Evolutionary conservation across 495 filamentous ascomycete genomes (phyloP).

Genomic region (Aspergillus diversus): DNA sequence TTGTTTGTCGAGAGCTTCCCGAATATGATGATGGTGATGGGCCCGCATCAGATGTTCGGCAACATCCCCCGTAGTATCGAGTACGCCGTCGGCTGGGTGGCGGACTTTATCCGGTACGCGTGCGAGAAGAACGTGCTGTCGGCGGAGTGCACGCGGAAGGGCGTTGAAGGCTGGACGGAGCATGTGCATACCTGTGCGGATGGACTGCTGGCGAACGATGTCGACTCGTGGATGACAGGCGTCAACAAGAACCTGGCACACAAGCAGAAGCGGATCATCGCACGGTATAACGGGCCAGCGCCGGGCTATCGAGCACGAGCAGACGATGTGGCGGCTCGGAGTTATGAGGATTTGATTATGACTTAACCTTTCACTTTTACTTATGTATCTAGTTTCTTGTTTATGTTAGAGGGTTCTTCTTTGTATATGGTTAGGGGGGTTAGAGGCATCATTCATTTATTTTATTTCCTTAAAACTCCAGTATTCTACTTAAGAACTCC

Average conservation of each 20-base stretch:
- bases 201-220: slow-evolving; percentile 41
- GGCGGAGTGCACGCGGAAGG: slow-evolving; percentile 22
- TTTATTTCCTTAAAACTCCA: neutral
- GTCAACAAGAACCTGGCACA: slow-evolving; percentile 40
- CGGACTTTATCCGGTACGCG: slow-evolving; percentile 22
- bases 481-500: neutral
- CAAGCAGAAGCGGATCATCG: slow-evolving; percentile 41
- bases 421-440: neutral
- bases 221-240: slow-evolving; percentile 46
- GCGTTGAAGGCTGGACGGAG: slow-evolving; percentile 29
- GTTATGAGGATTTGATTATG: slow-evolving; percentile 26
- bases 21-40: slow-evolving; percentile 32
- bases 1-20: slow-evolving; percentile 28
- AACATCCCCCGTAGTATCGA: slow-evolving; percentile 56
- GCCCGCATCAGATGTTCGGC: slow-evolving; percentile 37
- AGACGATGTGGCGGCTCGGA: slow-evolving; percentile 26
- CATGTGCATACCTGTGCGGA: slow-evolving; percentile 32
- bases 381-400: neutral
- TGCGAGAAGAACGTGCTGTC: slow-evolving; percentile 18
- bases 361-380: neutral
- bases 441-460: neutral
- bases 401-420: neutral
- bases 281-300: slow-evolving; percentile 34
- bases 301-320: slow-evolving; percentile 29
- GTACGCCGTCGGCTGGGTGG: slow-evolving; percentile 21